Conservation (phyloP, 495 filamentous ascomycete genomes). For the Penicillium canescens region DNA sequence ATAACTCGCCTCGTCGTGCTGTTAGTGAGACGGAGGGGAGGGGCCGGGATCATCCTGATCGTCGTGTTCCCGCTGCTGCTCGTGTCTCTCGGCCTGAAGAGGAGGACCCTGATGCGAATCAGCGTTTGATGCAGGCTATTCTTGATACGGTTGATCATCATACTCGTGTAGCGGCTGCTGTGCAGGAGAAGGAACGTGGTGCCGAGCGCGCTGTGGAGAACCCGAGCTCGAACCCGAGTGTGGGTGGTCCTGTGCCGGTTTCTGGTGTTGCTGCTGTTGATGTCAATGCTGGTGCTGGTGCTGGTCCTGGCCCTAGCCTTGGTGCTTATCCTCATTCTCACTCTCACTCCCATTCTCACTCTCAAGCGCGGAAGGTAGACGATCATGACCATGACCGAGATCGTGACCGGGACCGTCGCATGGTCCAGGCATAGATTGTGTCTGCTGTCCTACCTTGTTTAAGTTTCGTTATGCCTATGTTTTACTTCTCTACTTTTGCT, state of each 20-base stretch:
- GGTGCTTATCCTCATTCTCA: too few species aligned
- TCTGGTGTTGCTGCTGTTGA: too few species aligned
- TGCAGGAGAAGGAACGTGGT: constrained; percentile 33
- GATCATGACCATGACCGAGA: constrained; percentile 32
- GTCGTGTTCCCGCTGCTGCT: constrained; percentile 13
- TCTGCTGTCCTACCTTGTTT: too few species aligned
- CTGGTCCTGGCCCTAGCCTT: too few species aligned
- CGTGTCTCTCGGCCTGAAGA: constrained; percentile 27
- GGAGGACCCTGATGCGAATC: constrained; percentile 46
- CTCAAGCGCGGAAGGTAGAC: background rate
- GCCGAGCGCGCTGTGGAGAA: constrained; percentile 14
- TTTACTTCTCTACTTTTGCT: constrained; percentile 7
- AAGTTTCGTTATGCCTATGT: background rate
- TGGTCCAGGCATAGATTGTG: constrained; percentile 16
- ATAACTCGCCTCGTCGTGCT: constrained; percentile 41
- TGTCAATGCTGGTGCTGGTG: too few species aligned
- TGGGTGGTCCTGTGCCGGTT: background rate
- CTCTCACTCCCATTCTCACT: too few species aligned
- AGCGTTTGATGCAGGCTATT: constrained; percentile 49
- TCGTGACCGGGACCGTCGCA: constrained; percentile 26
- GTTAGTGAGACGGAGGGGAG: constrained; percentile 42
- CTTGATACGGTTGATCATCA: constrained; percentile 48
- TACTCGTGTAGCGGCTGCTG: constrained; percentile 34
- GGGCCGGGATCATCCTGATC: constrained; percentile 19
- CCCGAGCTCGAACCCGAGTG: constrained; percentile 15